Conservation (phyloP, 129 eudicot genomes). For the Pulicaria dysenterica region DNA sequence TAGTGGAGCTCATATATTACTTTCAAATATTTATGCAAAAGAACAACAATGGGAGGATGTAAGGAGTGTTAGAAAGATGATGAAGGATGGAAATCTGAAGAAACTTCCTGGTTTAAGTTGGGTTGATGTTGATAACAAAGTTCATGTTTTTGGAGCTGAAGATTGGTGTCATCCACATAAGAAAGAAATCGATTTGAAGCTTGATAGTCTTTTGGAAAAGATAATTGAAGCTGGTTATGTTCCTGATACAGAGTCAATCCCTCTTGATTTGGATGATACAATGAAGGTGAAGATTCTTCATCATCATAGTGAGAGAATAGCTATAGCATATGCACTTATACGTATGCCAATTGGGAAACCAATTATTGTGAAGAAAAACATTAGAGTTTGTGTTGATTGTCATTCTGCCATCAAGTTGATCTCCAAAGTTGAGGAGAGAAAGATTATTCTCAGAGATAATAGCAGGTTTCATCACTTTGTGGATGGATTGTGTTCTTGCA, state of each 20-base stretch:
- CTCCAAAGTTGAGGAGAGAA: conserved; percentile 44
- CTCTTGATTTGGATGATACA: conserved; percentile 41
- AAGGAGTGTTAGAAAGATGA: conserved; percentile 40
- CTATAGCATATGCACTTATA: conserved; percentile 51
- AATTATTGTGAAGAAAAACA: conserved; percentile 48
- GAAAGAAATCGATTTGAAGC: conserved; percentile 44
- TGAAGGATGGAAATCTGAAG: conserved; percentile 49
- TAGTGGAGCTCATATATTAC: conserved; percentile 52
- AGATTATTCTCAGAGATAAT: conserved; percentile 49
- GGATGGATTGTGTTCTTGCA: conserved; percentile 57
- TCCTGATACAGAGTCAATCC: conserved; percentile 37
- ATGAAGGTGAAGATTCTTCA: conserved; percentile 42
- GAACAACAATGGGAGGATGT: conserved; percentile 50
- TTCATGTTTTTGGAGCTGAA: conserved; percentile 49
- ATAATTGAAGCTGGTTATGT: conserved; percentile 49
- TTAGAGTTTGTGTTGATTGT: conserved; percentile 54
- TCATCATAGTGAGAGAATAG: conserved; percentile 54
- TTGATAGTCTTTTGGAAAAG: conserved; percentile 39
- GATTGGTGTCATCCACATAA: conserved; percentile 53
- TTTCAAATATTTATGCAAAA: conserved; percentile 52
- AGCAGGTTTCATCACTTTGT: conserved; percentile 54
- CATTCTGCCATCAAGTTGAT: conserved; percentile 52
- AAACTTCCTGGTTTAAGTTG: conserved; percentile 54
- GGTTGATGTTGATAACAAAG: conserved; percentile 56
- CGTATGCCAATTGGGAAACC: conserved; percentile 43